Evolutionary conservation across 1,284 basidiomycete genomes (phyloP).

Genomic region (Apiotrichum mycotoxinovorans): DNA sequence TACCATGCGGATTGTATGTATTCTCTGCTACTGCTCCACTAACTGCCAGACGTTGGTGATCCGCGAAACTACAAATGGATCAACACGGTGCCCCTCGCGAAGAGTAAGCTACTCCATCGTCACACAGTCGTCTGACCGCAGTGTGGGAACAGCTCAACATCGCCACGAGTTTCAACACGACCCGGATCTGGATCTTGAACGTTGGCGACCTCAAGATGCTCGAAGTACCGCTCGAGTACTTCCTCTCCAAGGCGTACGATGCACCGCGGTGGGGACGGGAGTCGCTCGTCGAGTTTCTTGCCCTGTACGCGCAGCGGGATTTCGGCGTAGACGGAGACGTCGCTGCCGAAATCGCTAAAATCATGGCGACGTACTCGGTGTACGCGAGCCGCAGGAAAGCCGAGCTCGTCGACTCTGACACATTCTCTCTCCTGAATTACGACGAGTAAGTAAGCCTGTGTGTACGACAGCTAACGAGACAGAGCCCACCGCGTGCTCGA

Average conservation of each 20-base stretch:
- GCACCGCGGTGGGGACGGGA: constrained; percentile 54
- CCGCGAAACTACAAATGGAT: constrained; percentile 50
- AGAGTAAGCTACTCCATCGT: constrained; percentile 16
- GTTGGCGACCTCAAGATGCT: constrained; percentile 68
- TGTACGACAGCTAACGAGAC: constrained; percentile 1
- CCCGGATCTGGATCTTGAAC: constrained; percentile 47
- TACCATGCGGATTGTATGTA: constrained; percentile 57
- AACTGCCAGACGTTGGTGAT: constrained; percentile 28
- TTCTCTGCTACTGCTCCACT: not conserved
- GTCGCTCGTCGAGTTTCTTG: constrained; percentile 58
- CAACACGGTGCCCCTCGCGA: constrained; percentile 34
- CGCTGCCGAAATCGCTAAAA: constrained; percentile 45
- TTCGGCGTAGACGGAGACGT: constrained; percentile 55
- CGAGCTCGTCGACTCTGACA: constrained; percentile 62
- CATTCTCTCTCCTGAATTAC: constrained; percentile 63
- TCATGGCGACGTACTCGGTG: constrained; percentile 14
- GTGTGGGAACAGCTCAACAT: constrained; percentile 38
- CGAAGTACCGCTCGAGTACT: constrained; percentile 66
- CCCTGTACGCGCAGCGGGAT: constrained; percentile 62
- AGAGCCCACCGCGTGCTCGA: constrained; percentile 60
- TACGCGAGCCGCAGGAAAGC: constrained; percentile 58
- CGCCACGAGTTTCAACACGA: constrained; percentile 29
- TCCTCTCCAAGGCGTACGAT: constrained; percentile 63
- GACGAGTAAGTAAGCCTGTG: constrained; percentile 57
- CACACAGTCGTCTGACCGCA: constrained; percentile 11